Conservation (phyloP, 495 filamentous ascomycete genomes). For the Filosporella fistucella region DNA sequence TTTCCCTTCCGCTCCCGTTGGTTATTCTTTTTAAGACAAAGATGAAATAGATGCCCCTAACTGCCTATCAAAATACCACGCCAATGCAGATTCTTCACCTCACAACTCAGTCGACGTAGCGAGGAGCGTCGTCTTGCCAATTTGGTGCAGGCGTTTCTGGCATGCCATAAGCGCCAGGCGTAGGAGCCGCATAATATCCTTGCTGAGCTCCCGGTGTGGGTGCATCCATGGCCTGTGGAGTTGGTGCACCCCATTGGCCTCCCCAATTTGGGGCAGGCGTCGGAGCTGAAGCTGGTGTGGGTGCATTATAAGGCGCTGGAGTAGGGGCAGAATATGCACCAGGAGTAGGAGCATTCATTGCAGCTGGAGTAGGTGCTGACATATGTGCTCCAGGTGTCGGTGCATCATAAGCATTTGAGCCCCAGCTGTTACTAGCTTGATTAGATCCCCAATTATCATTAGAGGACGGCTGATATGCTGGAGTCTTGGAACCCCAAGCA, state of each 20-base stretch:
- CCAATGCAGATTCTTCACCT: neutral
- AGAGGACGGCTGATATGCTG: conserved; percentile 46
- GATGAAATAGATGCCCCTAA: neutral
- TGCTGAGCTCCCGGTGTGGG: conserved; percentile 47
- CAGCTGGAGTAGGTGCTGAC: conserved; percentile 69
- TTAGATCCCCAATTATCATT: conserved; percentile 27
- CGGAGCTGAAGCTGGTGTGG: conserved; percentile 32
- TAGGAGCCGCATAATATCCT: conserved; percentile 67
- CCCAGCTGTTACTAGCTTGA: conserved; percentile 40
- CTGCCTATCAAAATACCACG: neutral
- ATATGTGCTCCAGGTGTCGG: conserved; percentile 70
- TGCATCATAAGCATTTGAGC: conserved; percentile 28
- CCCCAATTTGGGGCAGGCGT: conserved; percentile 28
- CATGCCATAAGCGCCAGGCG: conserved; percentile 66
- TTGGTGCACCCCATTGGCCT: conserved; percentile 51
- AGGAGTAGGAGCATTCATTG: conserved; percentile 74
- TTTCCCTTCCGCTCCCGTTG: neutral
- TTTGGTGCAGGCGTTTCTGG: conserved; percentile 75
- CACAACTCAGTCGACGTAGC: conserved; percentile 43
- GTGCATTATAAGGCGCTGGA: conserved; percentile 40
- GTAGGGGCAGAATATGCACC: conserved; percentile 64
- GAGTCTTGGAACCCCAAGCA: conserved; percentile 71
- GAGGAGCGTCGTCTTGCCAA: conserved; percentile 52
- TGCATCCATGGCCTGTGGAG: conserved; percentile 58
- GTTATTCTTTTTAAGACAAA: conserved; percentile 11